Conservation (phyloP, 1,284 basidiomycete genomes). For the Pseudozyma thailandica region DNA sequence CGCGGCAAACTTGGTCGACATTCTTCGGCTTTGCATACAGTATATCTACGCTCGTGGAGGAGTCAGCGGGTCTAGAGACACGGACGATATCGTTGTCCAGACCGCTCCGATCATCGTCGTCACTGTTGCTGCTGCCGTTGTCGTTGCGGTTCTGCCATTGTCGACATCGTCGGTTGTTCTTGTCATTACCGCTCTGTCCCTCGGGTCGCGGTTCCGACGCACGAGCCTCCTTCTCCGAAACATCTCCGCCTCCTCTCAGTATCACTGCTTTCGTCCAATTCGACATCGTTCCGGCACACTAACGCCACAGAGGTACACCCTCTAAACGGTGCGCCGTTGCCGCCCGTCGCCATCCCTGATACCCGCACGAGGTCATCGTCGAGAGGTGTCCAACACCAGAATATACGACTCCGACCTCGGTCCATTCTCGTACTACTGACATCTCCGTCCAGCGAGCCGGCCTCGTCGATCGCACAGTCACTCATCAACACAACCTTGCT, state of each 20-base stretch:
- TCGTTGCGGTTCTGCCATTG: constrained; percentile 3
- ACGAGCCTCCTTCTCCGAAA: constrained; percentile 18
- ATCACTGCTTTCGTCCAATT: neutral
- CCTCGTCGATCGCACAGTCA: neutral
- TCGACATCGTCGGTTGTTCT: neutral
- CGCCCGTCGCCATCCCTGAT: neutral
- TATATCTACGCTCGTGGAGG: neutral
- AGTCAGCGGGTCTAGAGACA: neutral
- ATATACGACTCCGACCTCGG: neutral
- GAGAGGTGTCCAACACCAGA: neutral
- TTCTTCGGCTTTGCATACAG: constrained; percentile 1
- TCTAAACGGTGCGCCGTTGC: constrained; percentile 1
- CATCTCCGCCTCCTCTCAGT: neutral
- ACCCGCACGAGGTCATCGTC: neutral
- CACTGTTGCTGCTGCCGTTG: constrained; percentile 3
- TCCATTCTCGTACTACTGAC: neutral
- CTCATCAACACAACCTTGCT: neutral
- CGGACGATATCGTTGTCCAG: neutral
- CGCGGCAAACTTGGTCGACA: neutral
- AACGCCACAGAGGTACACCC: neutral
- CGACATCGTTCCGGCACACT: constrained; percentile 1
- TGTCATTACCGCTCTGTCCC: constrained; percentile 9
- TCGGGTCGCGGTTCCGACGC: constrained; percentile 16
- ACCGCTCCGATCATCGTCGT: neutral
- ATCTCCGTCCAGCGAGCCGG: neutral